A percentile compares a stretch with the other conserved stretches of the same genome.
phyloP scores from a whole-genome alignment of 148 eudicot genomes.

The Bassia scoparia region DNA sequence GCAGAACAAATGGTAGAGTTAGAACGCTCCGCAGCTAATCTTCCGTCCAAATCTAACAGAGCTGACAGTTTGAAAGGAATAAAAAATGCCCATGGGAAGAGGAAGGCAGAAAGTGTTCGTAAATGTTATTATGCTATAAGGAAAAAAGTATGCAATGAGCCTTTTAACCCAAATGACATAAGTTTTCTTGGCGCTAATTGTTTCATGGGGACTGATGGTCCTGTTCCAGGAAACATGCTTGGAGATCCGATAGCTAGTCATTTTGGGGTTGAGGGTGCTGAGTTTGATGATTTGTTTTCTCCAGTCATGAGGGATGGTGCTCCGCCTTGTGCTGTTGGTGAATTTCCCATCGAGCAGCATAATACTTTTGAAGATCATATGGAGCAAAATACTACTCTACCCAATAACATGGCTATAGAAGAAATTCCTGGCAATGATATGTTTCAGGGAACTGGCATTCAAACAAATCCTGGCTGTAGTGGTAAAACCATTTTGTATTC shows the following conservation, averaged over 20 bases:
- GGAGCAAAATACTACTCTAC: constrained; percentile 19
- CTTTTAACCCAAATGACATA: constrained; percentile 43
- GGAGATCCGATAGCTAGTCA: constrained; percentile 41
- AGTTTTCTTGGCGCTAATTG: constrained; percentile 45
- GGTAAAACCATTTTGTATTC: constrained; percentile 26
- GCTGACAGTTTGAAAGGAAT: constrained; percentile 42
- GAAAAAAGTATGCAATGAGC: constrained; percentile 62
- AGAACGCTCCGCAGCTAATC: constrained; percentile 39
- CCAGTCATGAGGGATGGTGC: constrained; percentile 24
- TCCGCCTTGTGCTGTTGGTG: constrained; percentile 33
- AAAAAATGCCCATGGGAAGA: constrained; percentile 39
- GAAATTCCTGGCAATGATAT: constrained; percentile 30
- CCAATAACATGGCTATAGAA: constrained; percentile 9
- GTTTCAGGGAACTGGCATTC: constrained; percentile 33
- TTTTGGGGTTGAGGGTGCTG: constrained; percentile 37
- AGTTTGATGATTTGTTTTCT: constrained; percentile 34
- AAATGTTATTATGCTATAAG: constrained; percentile 69
- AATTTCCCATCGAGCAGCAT: constrained; percentile 29
- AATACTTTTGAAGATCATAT: constrained; percentile 33
- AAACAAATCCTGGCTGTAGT: constrained; percentile 25
- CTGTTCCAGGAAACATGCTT: constrained; percentile 28
- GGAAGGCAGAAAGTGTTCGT: constrained; percentile 61
- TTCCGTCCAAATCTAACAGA: constrained; percentile 29
- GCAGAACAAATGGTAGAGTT: constrained; percentile 52
- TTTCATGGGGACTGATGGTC: constrained; percentile 33